Evolutionary conservation across 495 filamentous ascomycete species (phyloP), one percentile per base, ranked within the genome.

Genomic region (Penicillium ochrochloron): DNA sequence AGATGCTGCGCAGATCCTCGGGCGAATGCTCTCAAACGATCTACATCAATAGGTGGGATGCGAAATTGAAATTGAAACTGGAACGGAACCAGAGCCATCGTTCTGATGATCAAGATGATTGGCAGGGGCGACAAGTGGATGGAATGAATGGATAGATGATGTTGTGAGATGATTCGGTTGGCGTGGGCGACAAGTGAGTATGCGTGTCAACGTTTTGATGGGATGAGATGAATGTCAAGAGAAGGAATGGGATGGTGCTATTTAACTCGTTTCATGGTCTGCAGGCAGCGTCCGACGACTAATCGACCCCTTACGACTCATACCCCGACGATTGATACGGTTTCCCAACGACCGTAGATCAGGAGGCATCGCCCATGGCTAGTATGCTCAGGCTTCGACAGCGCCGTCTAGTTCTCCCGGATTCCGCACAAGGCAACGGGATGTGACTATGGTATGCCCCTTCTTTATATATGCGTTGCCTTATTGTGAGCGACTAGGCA

Each of bases 381-480:
- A 19, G 35, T 37, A 11, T 14, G 12, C 12, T 11, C 10, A 48
- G 42, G 42, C 42, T 11, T 48, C 42, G 6, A 23, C 19, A 15
- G 12, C 6, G 31, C 31, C 31, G 19, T 48, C 8, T 9, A 23
- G 23, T 48, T 23, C 21, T 23, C 12, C 9, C 9, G 42, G 9
- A 1, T 8, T 48, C 42, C 42, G 11, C 19, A 2, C n/a, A 44
- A 44, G 51, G 15, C 29, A 59, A 44, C 33, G 56, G 27, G 7
- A n/a, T 5, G 21, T 60, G 29, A 60, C 59, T 21, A 33, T 53
- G 14, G 3, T 19, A 52, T 60, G 46, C 53, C 27, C 46, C 7
- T 60, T 41, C n/a, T 37, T 50, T 6, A 21, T 9, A 50, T n/a
- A 42, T 46, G 9, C 37, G 37, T 14, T 41, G 12, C 37, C 15